phyloP scores from a whole-genome alignment of 148 eudicot species.

The Talinum fruticosum region DNA sequence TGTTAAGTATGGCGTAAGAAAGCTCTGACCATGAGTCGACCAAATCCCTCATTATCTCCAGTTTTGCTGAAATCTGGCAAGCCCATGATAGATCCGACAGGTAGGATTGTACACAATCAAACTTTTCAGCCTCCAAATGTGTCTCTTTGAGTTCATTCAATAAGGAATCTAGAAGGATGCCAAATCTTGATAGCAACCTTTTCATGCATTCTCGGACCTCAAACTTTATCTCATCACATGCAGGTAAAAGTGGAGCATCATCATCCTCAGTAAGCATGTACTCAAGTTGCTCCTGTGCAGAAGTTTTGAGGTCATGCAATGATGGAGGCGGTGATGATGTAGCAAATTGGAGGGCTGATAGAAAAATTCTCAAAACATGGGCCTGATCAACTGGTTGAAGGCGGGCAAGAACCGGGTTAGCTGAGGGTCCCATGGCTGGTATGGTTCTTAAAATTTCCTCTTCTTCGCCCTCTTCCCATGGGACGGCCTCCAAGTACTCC shows the following conservation, averaged over 20 bases:
- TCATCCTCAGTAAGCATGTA: constrained; percentile 94
- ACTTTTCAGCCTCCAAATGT: constrained; percentile 20
- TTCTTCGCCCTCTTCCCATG: constrained; percentile 92
- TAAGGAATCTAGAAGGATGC: constrained; percentile 40
- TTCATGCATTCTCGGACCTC: constrained; percentile 50
- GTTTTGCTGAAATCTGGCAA: constrained; percentile 59
- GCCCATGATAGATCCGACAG: constrained; percentile 74
- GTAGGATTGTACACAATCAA: constrained; percentile 36
- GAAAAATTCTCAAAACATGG: constrained; percentile 47
- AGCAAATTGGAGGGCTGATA: constrained; percentile 66
- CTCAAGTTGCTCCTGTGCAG: constrained; percentile 87
- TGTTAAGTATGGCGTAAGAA: constrained; percentile 37
- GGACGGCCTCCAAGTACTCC: constrained; percentile 79
- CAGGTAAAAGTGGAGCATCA: constrained; percentile 66
- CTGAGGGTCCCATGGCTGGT: constrained; percentile 61
- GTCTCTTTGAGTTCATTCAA: constrained; percentile 32
- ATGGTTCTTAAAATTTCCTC: constrained; percentile 68
- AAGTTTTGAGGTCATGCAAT: constrained; percentile 52
- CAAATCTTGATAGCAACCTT: constrained; percentile 44
- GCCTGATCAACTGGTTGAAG: constrained; percentile 66
- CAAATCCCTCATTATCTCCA: constrained; percentile 60
- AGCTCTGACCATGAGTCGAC: constrained; percentile 59
- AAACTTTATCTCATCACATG: constrained; percentile 48
- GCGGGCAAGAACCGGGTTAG: constrained; percentile 61
- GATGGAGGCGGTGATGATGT: constrained; percentile 60